Base-by-base conservation (phyloP, 495 filamentous ascomycete species). In the Talaromyces wortmannii region DNA sequence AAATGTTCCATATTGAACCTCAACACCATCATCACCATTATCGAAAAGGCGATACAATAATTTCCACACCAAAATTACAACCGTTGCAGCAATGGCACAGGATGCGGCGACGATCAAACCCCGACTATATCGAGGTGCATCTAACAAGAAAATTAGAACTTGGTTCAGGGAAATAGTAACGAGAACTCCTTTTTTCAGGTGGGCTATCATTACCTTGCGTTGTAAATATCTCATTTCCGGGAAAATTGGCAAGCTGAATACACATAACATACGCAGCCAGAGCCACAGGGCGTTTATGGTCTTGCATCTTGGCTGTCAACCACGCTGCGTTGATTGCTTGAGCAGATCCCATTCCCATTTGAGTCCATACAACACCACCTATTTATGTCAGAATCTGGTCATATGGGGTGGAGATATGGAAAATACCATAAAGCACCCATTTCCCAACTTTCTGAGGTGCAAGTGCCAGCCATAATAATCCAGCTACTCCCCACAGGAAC, bases 1-100 rank as follows among this genome's bases (percentile, higher is more conserved):
- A 23, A 4, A 23, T 23, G 4, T 23, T 23, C 23, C 23, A 23
- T 23, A 18, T 12, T 17, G 7, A 53, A 17, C 17, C 29, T 7
- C 12, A 31, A 53, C 40, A 12, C 51, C 51, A 30, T 31, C 36
- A 53, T 53, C 51, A 16, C 36, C 36, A 5, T 36, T 36, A 46
- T 53, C 51, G 18, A 53, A 45, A 15, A 53, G 5, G 18, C 51
- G 18, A 17, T 53, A 53, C 23, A 53, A 46, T 18, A 60, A 18
- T 31, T 60, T 60, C 58, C 58, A 60, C 6, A 54, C 40, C 13
- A 60, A 30, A 50, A 60, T 60, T 40, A 56, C 58, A 16, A 56
- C 53, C 6, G 53, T 31, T 17, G 58, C 58, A n/a, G 49, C 48
- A 15, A 60, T 53, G 13, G 49, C 49, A 32, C 53, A 60, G 0